Percentiles rank a stretch among this genome's conserved stretches.
These are phyloP conservation scores for Penicillium sp. DNA, from an alignment of 2,329 filamentous ascomycete species.

Conservation along the genomic window DNA sequence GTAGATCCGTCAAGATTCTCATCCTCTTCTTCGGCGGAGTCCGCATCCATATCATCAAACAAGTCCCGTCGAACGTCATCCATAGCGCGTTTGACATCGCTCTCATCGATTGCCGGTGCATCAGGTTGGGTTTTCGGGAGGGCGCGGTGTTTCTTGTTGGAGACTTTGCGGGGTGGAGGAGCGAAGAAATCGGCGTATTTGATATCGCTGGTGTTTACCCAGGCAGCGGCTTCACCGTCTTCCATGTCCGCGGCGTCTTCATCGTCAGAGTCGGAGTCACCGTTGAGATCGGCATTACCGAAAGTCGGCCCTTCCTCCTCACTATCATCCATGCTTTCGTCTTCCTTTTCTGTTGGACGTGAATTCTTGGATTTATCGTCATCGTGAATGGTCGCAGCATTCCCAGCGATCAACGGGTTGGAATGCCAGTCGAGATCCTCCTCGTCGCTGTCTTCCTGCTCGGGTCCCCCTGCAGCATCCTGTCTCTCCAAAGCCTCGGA, in stretches of 20 bases:
- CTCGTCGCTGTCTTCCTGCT: constrained; percentile 69
- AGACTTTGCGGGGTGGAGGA: constrained; percentile 64
- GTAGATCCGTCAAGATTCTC: constrained; percentile 58
- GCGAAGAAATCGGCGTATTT: constrained; percentile 92
- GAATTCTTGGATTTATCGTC: constrained; percentile 10
- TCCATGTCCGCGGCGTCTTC: constrained; percentile 36
- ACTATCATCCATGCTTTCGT: constrained; percentile 46
- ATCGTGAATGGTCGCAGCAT: constrained; percentile 7
- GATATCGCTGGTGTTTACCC: constrained; percentile 73
- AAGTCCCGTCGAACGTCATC: constrained; percentile 78
- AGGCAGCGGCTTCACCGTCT: constrained; percentile 51
- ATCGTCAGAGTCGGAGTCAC: constrained; percentile 52
- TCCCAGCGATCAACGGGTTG: constrained; percentile 54
- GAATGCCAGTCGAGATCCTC: constrained; percentile 85
- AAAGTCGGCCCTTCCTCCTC: constrained; percentile 75
- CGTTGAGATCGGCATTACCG: constrained; percentile 66
- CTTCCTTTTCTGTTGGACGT: constrained; percentile 41
- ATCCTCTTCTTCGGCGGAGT: constrained; percentile 48
- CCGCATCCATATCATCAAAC: constrained; percentile 61
- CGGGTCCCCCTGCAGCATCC: constrained; percentile 66
- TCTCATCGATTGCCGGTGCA: constrained; percentile 44
- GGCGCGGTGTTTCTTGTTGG: constrained; percentile 46
- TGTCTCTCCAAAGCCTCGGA: constrained; percentile 81
- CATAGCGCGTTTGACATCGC: constrained; percentile 73
- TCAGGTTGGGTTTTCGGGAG: constrained; percentile 46